Base-by-base conservation (phyloP, 306 rosid species). In the Vicia villosa region DNA sequence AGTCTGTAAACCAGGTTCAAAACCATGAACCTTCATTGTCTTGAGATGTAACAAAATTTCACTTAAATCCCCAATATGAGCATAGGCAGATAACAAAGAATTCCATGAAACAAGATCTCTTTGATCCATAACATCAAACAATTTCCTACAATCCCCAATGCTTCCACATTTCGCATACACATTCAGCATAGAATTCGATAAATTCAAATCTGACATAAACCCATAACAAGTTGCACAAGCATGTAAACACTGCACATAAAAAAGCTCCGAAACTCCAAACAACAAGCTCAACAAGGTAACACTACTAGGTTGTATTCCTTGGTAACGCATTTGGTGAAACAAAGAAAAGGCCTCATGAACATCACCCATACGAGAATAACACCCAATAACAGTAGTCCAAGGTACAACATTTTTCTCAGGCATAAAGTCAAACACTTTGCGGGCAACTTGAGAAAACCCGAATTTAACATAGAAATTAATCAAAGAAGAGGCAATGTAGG, bases 381-480 rank as follows among this genome's bases (percentile, higher is more conserved):
- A 87, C 70, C 96, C 94, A 5, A 90, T 90, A 41, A 90, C 78
- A n/a, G 88, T 76, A 24, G 96, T 90, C 91, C 94, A 90, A 64
- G 96, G 94, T 58, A 90, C 94, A 60, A 90, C 85, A 32, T 87
- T 84, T 28, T 82, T 87, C 2, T 72, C 81, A 24, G 88, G 84
- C 96, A 90, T 87, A 57, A 46, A 63, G 28, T 87, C 83, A 5
- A 90, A 90, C 46, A 87, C 80, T 52, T 80, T 82, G 46, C 82
- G 87, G 17, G 96, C 96, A 81, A 20, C 3, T 22, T 49, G 1
- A 5, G 49, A 8, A 64, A 2, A 28, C 19, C 88, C 82, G 6
- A 82, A 84, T 46, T 84, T 87, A 5, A 80, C 81, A 5, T 90
- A 87, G 43, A 87, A 84, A 21, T 67, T 79, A 4, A 86, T 69